Evolutionary conservation across 352 stramenopile genomes (phyloP).

Genomic region (Blastocystis sp.): DNA sequence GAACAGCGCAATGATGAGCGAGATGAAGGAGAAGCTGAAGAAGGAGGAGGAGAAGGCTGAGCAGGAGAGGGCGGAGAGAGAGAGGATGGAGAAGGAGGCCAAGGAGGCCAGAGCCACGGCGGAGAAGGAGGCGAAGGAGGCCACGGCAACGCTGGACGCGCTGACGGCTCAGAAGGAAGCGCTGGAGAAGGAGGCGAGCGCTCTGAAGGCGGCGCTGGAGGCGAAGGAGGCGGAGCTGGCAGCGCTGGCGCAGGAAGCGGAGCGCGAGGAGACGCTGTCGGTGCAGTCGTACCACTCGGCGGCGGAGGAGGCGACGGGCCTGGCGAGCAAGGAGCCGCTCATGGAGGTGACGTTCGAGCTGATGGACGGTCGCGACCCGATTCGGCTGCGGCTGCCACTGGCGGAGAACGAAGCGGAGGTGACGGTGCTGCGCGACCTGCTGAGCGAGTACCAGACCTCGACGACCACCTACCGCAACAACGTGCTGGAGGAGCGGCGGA

Average conservation of each 20-base stretch:
- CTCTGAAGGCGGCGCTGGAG: background rate
- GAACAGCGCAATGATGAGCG: background rate
- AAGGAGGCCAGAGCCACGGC: background rate
- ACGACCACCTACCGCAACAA: background rate
- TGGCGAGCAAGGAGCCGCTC: background rate
- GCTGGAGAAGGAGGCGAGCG: background rate
- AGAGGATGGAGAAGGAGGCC: background rate
- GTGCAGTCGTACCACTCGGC: background rate
- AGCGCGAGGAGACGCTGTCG: background rate
- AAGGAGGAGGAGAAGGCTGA: background rate
- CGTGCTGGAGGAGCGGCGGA: background rate
- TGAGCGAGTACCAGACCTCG: slow-evolving; percentile 1
- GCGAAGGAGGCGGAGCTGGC: background rate
- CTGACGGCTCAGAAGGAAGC: background rate
- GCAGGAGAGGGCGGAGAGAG: background rate
- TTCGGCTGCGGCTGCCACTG: background rate
- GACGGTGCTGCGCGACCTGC: background rate
- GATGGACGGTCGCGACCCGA: background rate
- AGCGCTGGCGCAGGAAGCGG: background rate
- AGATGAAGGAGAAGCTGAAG: background rate
- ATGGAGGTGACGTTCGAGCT: background rate
- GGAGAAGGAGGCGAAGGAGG: background rate
- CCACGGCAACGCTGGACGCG: background rate
- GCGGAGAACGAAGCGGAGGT: background rate
- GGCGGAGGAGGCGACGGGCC: background rate